Percentiles rank a stretch among this genome's conserved stretches.
These are phyloP conservation scores for Acer campestre DNA, from an alignment of 345 rosid genomes.

Conservation along the genomic window DNA sequence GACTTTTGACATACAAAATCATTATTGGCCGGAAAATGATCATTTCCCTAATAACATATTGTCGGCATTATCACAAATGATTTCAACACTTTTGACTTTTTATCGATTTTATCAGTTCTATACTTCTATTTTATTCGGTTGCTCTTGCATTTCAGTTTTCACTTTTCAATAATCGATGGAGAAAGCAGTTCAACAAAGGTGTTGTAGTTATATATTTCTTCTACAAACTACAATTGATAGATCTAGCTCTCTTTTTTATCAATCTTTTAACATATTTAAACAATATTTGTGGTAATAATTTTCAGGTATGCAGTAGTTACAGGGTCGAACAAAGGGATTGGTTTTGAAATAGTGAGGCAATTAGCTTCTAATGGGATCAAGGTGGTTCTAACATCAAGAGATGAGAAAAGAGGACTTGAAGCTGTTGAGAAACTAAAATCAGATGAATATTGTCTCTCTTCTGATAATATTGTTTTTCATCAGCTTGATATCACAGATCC, in stretches of 20 bases:
- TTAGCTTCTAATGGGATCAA: constrained; percentile 30
- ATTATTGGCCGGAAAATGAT: background rate
- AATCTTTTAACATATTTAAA: too few species aligned
- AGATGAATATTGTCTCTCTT: constrained; percentile 6
- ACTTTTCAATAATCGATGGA: background rate
- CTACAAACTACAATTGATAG: too few species aligned
- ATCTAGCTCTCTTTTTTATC: too few species aligned
- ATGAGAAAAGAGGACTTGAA: constrained; percentile 39
- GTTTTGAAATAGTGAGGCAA: constrained; percentile 29
- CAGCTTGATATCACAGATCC: constrained; percentile 45
- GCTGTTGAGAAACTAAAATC: constrained; percentile 32
- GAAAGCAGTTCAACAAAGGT: background rate
- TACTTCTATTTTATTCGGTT: background rate
- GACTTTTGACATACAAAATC: too few species aligned
- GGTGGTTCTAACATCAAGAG: constrained; percentile 35
- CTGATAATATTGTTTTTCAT: constrained; percentile 30
- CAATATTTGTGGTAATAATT: background rate
- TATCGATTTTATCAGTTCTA: too few species aligned
- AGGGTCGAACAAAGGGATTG: constrained; percentile 40
- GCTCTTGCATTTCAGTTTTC: background rate
- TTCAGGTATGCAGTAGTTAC: constrained; percentile 36
- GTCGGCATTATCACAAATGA: too few species aligned
- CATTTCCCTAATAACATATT: too few species aligned
- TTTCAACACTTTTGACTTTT: too few species aligned
- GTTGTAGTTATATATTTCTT: too few species aligned